A percentile compares a stretch with the other conserved stretches of the same genome.
Evolutionary conservation across 441 rosid genomes (phyloP).

Genomic region (Lepidium campestre): DNA sequence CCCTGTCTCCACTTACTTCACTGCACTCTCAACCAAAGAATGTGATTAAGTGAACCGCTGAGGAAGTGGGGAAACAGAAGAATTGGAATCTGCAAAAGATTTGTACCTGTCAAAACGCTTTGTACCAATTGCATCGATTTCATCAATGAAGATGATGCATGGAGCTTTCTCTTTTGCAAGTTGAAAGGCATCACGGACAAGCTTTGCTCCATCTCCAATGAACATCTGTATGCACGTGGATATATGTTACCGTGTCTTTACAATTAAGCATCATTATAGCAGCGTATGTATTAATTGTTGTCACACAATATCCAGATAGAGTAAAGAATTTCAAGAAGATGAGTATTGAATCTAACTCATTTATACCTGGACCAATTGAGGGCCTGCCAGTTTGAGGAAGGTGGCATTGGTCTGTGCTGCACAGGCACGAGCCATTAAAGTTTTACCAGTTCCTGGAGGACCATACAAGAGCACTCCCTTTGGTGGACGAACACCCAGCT

Average conservation of each 20-base stretch:
- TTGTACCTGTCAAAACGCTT: slow-evolving; percentile 89
- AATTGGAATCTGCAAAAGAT: not conserved
- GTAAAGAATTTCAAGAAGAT: not conserved
- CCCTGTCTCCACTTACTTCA: slow-evolving; percentile 98
- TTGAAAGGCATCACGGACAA: slow-evolving; percentile 98
- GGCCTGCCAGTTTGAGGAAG: slow-evolving; percentile 92
- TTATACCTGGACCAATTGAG: slow-evolving; percentile 89
- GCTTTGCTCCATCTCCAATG: slow-evolving; percentile 97
- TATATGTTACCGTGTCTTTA: not conserved
- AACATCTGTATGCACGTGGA: slow-evolving; percentile 62
- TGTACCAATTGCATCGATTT: slow-evolving; percentile 97
- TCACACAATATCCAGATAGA: not conserved
- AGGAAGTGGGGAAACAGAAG: not conserved
- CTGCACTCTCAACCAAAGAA: slow-evolving; percentile 39
- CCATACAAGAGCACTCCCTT: slow-evolving; percentile 95
- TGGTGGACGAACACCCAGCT: slow-evolving; percentile 92
- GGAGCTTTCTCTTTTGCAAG: slow-evolving; percentile 99
- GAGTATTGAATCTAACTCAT: not conserved
- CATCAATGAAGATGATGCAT: slow-evolving; percentile 95
- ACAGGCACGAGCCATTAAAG: slow-evolving; percentile 98
- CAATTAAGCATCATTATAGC: not conserved
- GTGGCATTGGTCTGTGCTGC: slow-evolving; percentile 99
- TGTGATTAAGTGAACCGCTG: not conserved
- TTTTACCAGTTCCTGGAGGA: slow-evolving; percentile 98
- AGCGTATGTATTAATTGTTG: not conserved